Conservation (phyloP, 1,139 yeast species). For the Yarrowia galli region DNA sequence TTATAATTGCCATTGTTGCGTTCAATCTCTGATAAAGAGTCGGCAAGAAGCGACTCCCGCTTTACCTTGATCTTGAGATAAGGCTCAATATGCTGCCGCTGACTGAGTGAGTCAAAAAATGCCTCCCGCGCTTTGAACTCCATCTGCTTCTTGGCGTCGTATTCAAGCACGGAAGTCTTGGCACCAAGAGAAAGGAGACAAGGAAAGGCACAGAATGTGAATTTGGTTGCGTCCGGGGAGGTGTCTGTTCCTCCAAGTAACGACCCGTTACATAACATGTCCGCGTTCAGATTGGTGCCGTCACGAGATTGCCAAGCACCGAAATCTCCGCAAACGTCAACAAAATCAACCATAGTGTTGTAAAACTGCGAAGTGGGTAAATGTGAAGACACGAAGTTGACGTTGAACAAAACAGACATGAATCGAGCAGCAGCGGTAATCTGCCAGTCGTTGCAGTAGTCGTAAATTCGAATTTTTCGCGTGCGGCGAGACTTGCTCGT, state of each 20-base stretch:
- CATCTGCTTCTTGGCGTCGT: slow-evolving; percentile 84
- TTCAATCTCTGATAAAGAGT: slow-evolving; percentile 73
- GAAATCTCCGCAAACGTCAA: slow-evolving; percentile 78
- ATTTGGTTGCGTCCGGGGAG: slow-evolving; percentile 39
- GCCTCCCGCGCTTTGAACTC: slow-evolving; percentile 91
- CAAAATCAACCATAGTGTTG: slow-evolving; percentile 80
- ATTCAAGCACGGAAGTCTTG: slow-evolving; percentile 79
- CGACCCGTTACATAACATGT: slow-evolving; percentile 26
- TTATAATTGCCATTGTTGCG: slow-evolving; percentile 67
- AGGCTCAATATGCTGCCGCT: slow-evolving; percentile 67
- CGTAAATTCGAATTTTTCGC: slow-evolving; percentile 58
- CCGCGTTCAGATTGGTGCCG: slow-evolving; percentile 2
- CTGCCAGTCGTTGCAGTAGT: slow-evolving; percentile 85
- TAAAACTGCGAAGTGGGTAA: slow-evolving; percentile 68
- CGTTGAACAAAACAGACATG: slow-evolving; percentile 61
- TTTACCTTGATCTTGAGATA: slow-evolving; percentile 72
- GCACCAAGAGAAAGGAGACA: slow-evolving; percentile 81
- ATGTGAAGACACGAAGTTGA: slow-evolving; percentile 57
- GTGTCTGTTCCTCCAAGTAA: slow-evolving; percentile 23
- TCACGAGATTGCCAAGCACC: slow-evolving; percentile 65
- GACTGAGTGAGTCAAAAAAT: slow-evolving; percentile 74
- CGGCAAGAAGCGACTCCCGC: slow-evolving; percentile 71
- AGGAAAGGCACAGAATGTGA: slow-evolving; percentile 77
- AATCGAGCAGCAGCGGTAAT: slow-evolving; percentile 69
- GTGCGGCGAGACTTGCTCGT: neutral